phyloP scores from a whole-genome alignment of 345 rosid genomes.

The Melastoma malabathricum region DNA sequence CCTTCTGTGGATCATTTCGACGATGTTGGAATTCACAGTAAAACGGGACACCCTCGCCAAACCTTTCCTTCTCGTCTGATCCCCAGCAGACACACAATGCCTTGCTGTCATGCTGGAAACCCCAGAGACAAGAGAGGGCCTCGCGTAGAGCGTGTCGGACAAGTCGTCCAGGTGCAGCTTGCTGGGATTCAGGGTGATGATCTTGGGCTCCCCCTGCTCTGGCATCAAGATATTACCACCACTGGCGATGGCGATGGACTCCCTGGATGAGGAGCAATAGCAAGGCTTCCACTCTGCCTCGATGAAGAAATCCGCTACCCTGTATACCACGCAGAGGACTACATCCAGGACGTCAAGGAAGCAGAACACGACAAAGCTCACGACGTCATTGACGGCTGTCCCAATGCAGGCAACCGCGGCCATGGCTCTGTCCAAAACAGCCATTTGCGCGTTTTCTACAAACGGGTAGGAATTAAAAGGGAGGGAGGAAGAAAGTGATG shows the following conservation, averaged over 20 bases:
- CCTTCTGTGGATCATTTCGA: slow-evolving; percentile 61
- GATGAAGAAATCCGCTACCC: slow-evolving; percentile 51
- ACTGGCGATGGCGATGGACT: slow-evolving; percentile 43
- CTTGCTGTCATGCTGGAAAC: slow-evolving; percentile 14
- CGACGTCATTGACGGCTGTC: slow-evolving; percentile 24
- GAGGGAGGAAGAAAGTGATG: no score
- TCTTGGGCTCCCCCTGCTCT: slow-evolving; percentile 64
- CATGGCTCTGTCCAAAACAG: no score
- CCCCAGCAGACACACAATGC: slow-evolving; percentile 10
- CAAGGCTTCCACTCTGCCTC: slow-evolving; percentile 90
- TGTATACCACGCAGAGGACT: slow-evolving; percentile 55
- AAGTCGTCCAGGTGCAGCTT: slow-evolving; percentile 2
- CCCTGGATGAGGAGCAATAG: slow-evolving; percentile 59
- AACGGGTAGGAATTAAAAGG: no score
- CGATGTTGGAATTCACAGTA: slow-evolving; percentile 48
- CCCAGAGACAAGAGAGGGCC: slow-evolving; percentile 1
- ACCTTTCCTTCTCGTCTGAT: slow-evolving; percentile 17
- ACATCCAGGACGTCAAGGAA: slow-evolving; percentile 66
- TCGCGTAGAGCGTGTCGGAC: slow-evolving; percentile 8
- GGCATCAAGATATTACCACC: slow-evolving; percentile 61
- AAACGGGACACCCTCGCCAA: slow-evolving; percentile 25
- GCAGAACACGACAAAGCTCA: slow-evolving; percentile 73
- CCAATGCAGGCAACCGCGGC: slow-evolving; percentile 10
- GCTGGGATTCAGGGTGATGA: slow-evolving; percentile 30
- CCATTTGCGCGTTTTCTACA: no score